Evolutionary conservation across 495 filamentous ascomycete species (phyloP), one percentile per base, ranked within the genome.

Genomic region (Hypoxylon crocopeplum): DNA sequence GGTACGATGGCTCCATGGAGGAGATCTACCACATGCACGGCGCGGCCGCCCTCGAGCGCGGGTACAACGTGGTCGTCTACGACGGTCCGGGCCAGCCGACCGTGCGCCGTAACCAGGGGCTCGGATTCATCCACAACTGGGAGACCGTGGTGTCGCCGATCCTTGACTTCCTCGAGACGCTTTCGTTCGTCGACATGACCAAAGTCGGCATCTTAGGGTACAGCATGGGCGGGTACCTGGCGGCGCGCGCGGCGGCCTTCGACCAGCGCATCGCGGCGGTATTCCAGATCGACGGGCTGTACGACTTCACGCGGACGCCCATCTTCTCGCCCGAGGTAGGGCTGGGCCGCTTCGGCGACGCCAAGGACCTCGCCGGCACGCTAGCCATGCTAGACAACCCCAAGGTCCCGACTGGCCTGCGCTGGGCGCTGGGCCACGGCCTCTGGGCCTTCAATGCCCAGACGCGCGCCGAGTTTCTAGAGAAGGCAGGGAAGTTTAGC

Each of bases 121-220:
- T 75, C 16, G 78, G 79, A 8, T 81, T 82, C 64, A 79, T 79
- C 48, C 65, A 68, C 15, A 68, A 81, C n/a, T 83, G 79, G 78
- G 73, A 77, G 67, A 63, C 66, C 12, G 78, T 74, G 1, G 69
- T 79, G 1, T 68, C 72, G 1, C 77, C 77, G 1, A 56, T 80
- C 5, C 58, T 82, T 1, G 78, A 82, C 70, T 77, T 71, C 53
- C 48, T 74, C 16, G 42, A 59, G 15, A 62, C 64, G 21, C 44
- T 46, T 7, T 50, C 65, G 12, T 65, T 59, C 17, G 67, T 77
- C 6, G 72, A 78, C 27, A 7, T 25, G 12, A 29, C 36, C 11
- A 48, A 47, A 12, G 42, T 80, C 2, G 71, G 56, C 7, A 53
- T 78, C 1, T 10, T 75, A 3, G 78, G 77, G 20, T 59, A 66